Conservation (phyloP, 1,284 basidiomycete genomes). For the Moesziomyces sp. region DNA sequence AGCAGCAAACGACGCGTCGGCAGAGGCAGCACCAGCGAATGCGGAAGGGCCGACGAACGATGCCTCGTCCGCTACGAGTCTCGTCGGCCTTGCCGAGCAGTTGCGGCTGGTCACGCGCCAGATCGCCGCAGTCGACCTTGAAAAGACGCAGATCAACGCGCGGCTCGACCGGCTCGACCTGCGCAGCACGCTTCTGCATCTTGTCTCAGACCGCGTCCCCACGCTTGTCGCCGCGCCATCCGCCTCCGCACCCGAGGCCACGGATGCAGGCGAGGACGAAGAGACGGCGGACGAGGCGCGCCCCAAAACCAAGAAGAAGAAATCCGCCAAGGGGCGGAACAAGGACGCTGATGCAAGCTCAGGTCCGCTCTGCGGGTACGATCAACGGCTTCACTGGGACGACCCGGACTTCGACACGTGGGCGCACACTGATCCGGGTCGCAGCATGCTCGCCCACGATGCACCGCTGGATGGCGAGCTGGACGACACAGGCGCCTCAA, state of each 20-base stretch:
- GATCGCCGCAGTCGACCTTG: conserved; percentile 19
- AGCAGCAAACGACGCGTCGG: not conserved
- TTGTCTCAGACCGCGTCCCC: conserved; percentile 39
- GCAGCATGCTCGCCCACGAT: conserved; percentile 21
- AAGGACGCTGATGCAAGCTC: conserved; percentile 12
- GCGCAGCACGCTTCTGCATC: conserved; percentile 36
- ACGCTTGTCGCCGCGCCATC: conserved; percentile 26
- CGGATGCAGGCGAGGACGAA: conserved; percentile 8
- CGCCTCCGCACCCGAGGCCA: conserved; percentile 1
- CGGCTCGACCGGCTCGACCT: conserved; percentile 35
- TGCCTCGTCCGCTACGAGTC: conserved; percentile 13
- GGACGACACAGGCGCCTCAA: conserved; percentile 7
- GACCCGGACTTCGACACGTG: conserved; percentile 28
- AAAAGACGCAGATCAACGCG: conserved; percentile 26
- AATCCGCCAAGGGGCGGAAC: conserved; percentile 9
- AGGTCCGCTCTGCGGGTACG: conserved; percentile 49
- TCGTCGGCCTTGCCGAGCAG: conserved; percentile 18
- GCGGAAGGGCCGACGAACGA: not conserved
- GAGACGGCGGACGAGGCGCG: conserved; percentile 16
- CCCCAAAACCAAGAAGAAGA: conserved; percentile 20
- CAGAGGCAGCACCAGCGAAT: not conserved
- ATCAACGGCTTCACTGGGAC: conserved; percentile 43
- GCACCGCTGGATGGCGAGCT: conserved; percentile 23
- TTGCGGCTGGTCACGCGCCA: conserved; percentile 10
- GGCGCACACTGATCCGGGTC: conserved; percentile 11